Evolutionary conservation across 805 yeast species (phyloP).

Genomic region (Hanseniaspora occidentalis): DNA sequence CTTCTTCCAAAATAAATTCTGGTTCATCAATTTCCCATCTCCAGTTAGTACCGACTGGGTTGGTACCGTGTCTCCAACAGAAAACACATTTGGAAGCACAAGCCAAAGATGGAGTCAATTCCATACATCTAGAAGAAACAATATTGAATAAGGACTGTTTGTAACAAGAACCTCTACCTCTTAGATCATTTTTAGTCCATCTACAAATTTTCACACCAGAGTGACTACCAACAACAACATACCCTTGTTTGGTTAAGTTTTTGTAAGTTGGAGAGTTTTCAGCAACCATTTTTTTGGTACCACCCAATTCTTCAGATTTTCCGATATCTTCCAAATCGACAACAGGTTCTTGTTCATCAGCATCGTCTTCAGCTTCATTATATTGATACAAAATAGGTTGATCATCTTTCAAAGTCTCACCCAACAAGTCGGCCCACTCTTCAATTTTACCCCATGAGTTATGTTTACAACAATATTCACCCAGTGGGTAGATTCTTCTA

Average conservation of each 20-base stretch:
- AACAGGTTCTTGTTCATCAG: slow-evolving; percentile 27
- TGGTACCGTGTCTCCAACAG: slow-evolving; percentile 96
- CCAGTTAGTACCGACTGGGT: slow-evolving; percentile 94
- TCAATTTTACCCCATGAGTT: slow-evolving; percentile 45
- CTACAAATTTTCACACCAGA: slow-evolving; percentile 92
- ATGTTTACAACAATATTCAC: slow-evolving; percentile 69
- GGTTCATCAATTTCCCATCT: slow-evolving; percentile 93
- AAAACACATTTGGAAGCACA: slow-evolving; percentile 93
- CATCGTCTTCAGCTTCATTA: slow-evolving; percentile 46
- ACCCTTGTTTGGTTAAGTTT: slow-evolving; percentile 84
- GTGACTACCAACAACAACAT: slow-evolving; percentile 84
- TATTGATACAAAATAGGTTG: slow-evolving; percentile 55
- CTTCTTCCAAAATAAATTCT: slow-evolving; percentile 71
- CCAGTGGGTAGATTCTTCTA: slow-evolving; percentile 70
- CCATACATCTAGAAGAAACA: slow-evolving; percentile 87
- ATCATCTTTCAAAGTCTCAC: slow-evolving; percentile 51
- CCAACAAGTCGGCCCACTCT: slow-evolving; percentile 56
- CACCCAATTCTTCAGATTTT: slow-evolving; percentile 20
- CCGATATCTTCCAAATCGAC: slow-evolving; percentile 91
- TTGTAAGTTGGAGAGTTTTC: slow-evolving; percentile 80
- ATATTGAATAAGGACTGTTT: slow-evolving; percentile 89
- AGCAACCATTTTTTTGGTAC: slow-evolving; percentile 74
- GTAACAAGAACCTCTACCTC: slow-evolving; percentile 92
- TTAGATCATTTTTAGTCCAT: slow-evolving; percentile 89
- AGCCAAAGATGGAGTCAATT: slow-evolving; percentile 84